Evolutionary conservation across 169 alveolate genomes (phyloP), one percentile per base, ranked within the genome.

Genomic region (Cyclospora cayetanensis): DNA sequence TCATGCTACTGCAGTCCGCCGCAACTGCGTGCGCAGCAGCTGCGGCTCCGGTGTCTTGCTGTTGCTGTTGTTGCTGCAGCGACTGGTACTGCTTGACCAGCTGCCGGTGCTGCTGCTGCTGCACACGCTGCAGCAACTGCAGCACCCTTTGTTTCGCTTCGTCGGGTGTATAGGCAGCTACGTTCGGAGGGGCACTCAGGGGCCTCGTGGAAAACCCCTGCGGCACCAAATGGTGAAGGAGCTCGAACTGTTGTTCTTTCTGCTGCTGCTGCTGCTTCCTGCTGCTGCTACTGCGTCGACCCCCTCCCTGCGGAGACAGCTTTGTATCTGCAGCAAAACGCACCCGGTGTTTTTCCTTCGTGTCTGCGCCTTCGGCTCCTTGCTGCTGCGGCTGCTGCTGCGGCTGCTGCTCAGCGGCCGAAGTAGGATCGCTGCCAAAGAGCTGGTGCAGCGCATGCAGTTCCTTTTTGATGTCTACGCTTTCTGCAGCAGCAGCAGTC

Each of bases 191-290:
- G 50, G 37, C 50, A 9, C 80, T 68, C 3, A 68, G 50, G 27
- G 80, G 80, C 80, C 80, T 68, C 4, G 80, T 2, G 3, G 80
- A 68, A 27, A 68, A 68, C 35, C 80, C 80, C 25, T 31, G 80
- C 0, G 80, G 80, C 80, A 68, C 80, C 43, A 68, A 68, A 4
- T 68, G 46, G 1, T 68, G 80, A 42, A 68, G 80, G 52, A 68
- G 80, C 80, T 68, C 80, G 35, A 68, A 68, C 7, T 7, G 22
- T 7, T 46, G 55, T 15, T 46, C 55, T 15, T 46, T 7, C 37
- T 18, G 80, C 80, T 68, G 80, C 80, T 68, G 80, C 80, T 68
- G 80, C 80, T 68, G 80, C 80, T 68, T 42, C 80, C 35, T 42
- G 52, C 35, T 29, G 52, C 80, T 68, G 80, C 80, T 68, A 46